These are phyloP conservation scores for Vaccinium darrowii DNA, from an alignment of 148 eudicot genomes.

Conservation along the genomic window DNA sequence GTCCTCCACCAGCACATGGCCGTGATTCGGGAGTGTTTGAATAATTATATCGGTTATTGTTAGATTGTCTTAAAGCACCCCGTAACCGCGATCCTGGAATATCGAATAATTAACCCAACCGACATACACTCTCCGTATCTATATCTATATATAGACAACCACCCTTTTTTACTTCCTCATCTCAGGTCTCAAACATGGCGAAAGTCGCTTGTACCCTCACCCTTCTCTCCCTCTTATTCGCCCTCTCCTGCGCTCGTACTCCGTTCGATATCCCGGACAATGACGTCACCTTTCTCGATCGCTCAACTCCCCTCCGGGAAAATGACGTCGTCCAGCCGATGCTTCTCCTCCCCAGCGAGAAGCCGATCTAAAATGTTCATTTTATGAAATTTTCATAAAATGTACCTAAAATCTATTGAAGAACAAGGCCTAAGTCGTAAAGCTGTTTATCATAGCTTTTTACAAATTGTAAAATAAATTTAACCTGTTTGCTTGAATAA, in stretches of 20 bases:
- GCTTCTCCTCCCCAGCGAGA: slow-evolving; percentile 17
- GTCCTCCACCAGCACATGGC: too few relatives aligned
- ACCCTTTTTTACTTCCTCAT: neutral
- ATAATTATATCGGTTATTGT: too few relatives aligned
- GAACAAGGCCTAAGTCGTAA: too few relatives aligned
- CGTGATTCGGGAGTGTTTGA: too few relatives aligned
- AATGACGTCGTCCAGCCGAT: slow-evolving; percentile 8
- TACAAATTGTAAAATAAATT: too few relatives aligned
- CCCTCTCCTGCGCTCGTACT: slow-evolving; percentile 21
- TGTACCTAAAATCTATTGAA: too few relatives aligned
- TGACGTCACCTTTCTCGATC: slow-evolving; percentile 1
- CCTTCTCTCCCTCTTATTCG: slow-evolving; percentile 21
- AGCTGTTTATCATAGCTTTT: too few relatives aligned
- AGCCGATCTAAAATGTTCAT: neutral
- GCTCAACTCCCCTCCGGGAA: neutral
- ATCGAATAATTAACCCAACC: too few relatives aligned
- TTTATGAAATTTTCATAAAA: too few relatives aligned
- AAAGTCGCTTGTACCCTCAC: slow-evolving; percentile 2
- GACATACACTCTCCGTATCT: neutral
- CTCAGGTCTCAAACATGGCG: slow-evolving; percentile 16
- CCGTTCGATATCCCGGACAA: neutral
- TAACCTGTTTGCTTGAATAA: too few relatives aligned
- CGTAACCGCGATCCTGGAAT: too few relatives aligned
- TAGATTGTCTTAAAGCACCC: too few relatives aligned
- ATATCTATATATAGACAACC: neutral